Base-by-base conservation (phyloP, 495 filamentous ascomycete species). In the Penicillium bovifimosum region DNA sequence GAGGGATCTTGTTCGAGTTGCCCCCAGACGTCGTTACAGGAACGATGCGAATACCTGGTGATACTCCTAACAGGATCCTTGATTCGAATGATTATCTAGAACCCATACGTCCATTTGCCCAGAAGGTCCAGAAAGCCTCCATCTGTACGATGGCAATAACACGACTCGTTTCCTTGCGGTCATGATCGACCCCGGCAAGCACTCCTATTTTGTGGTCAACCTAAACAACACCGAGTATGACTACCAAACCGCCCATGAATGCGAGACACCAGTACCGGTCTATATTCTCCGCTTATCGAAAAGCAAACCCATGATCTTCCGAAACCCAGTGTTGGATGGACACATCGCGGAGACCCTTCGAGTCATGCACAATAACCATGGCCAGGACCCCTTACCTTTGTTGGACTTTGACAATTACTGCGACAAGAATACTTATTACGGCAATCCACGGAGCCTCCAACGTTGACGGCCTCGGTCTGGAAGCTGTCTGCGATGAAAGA, bases 131-230 rank as follows among this genome's bases (percentile, higher is more conserved):
- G 6, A 14, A 42, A 26, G 5, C 38, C 17, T 51, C 31, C 9
- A 13, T 33, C 7, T 3, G 6, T 42, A 27, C 18, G 36, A 28
- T 28, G 6, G 20, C 16, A 28, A 51, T 29, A 31, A 13, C 9
- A 31, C 5, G 20, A 33, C 27, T 51, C 38, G 48, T 20, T 51
- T 24, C 36, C 14, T 51, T 42, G 48, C 48, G 3, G 36, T 34
- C 1, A 42, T 5, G 3, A 51, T 31, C 16, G 34, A 31, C 16
- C 11, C 9, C 8, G 38, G 39, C 6, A 24, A 28, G 10, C 48
- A 51, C 28, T 51, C 48, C 36, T 51, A 31, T 42, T 51, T 51
- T 32, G 48, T 51, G 27, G 20, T 51, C 14, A 38, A 51, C 38
- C 36, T 51, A n/a, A 51, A 51, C 38, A 51, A 42, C 41, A 26